Percentiles rank a stretch among this genome's conserved stretches.
phyloP scores from a whole-genome alignment of 768 basidiomycete genomes.

The Kondoa subrosea region DNA sequence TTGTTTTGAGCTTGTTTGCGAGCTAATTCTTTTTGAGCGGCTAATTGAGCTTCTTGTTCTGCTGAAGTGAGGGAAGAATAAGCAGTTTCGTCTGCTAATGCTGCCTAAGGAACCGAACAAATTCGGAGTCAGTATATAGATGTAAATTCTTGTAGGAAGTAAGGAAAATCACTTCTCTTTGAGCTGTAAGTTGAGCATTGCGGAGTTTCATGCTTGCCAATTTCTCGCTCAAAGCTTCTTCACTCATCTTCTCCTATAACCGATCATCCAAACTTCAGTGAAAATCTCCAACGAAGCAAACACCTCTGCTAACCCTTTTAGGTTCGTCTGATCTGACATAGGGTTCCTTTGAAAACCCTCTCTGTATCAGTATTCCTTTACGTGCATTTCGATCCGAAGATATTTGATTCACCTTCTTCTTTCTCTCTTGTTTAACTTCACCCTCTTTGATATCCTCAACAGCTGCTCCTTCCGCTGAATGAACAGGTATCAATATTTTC shows the following conservation, averaged over 20 bases:
- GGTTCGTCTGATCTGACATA: background rate
- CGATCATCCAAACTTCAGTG: background rate
- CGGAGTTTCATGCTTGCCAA: background rate
- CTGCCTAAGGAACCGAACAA: background rate
- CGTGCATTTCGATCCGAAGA: background rate
- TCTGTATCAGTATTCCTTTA: background rate
- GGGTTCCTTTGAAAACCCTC: background rate
- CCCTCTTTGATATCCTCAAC: background rate
- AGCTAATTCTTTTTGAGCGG: background rate
- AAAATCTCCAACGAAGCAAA: background rate
- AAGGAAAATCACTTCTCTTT: background rate
- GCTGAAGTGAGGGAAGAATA: background rate
- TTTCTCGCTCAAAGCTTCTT: constrained; percentile 1
- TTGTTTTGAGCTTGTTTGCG: background rate
- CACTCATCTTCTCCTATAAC: background rate
- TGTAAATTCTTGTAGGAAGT: background rate
- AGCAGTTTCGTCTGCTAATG: constrained; percentile 6
- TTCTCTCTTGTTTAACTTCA: background rate
- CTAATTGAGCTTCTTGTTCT: background rate
- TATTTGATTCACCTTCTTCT: background rate
- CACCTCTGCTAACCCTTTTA: background rate
- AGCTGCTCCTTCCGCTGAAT: background rate
- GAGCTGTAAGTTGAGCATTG: background rate
- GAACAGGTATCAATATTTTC: too few relatives aligned
- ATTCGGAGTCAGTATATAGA: background rate